Evolutionary conservation across 169 alveolate genomes (phyloP), one percentile per base, ranked within the genome.

Genomic region (Neospora caninum): DNA sequence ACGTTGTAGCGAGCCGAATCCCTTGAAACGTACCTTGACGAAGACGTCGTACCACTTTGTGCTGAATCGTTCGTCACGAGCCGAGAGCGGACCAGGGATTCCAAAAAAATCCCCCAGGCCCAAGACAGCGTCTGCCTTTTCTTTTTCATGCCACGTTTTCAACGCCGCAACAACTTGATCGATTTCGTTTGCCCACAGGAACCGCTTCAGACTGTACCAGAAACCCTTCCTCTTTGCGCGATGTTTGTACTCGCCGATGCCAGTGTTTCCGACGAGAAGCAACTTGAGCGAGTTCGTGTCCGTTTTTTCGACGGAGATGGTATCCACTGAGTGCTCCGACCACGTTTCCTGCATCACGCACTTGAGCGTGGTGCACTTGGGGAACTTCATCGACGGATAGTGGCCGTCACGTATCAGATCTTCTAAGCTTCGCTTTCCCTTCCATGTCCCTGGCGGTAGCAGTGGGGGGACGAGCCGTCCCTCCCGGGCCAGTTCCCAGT

Each of bases 351-450:
- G 88, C 53, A 82, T 80, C 53, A 39, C 49, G 53, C 94, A 92
- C 54, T 22, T 29, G 70, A 92, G 42, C 7, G 92, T 92, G n/a
- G 94, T 54, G 92, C 94, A 92, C n/a, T 82, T 92, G 27, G 94
- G 94, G 41, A 42, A 80, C 67, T 82, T 67, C 43, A 27, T 82
- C 41, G 67, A 36, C 34, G 89, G 89, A 82, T 29, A 42, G 31
- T 29, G 53, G 89, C 10, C 41, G 64, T 82, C 89, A 6, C 69
- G 22, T 39, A 82, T 29, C n/a, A 29, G 39, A 25, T 80, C 92
- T n/a, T 64, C 38, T 39, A 88, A 39, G 16, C 92, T 58, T 49
- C 82, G 80, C 31, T 80, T 58, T 0, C 86, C 88, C 78, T 80
- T 20, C 86, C 88, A 58, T 58, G 31, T 34, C 38, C 70, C 73